Evolutionary conservation across 2,329 filamentous ascomycete species (phyloP), one percentile per base, ranked within the genome.

Genomic region (Aureobasidium sp.): DNA sequence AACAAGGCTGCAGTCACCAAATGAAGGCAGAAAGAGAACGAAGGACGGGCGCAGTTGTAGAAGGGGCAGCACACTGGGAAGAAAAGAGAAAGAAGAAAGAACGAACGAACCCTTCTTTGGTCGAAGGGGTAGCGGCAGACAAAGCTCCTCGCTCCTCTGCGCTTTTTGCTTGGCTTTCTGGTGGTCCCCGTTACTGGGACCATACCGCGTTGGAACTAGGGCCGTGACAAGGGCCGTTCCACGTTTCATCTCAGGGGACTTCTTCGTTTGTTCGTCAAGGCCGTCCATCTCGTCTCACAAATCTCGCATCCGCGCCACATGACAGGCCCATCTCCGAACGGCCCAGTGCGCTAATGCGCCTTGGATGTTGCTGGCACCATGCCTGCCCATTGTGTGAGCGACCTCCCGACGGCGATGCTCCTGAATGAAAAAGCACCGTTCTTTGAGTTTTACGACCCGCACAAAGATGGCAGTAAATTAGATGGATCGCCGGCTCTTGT

Each of bases 1-100:
- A 59, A 59, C 57, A 59, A 59, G 36, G 36, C 45, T 59, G 44
- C 44, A 50, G n/a, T 58, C 54, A 57, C 44, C 34, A 59, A 59
- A 59, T 49, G 57, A 59, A 50, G 36, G 57, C 57, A 49, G 57
- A 48, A 58, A 58, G 34, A 36, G 21, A 21, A 21, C 21, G 45
- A 59, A 59, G 36, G 57, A 59, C 41, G 45, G 57, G 53, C 51
- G 37, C 51, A 29, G 39, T 34, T 57, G 39, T 27, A 49, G 39
- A 59, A 14, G n/a, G 44, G 21, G 21, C 21, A 21, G 45, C 47
- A 50, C 55, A 39, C 55, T 59, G 44, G 13, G 27, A 59, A 49
- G 41, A 50, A 50, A 50, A 59, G 57, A 50, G 44, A 49, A 41
- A 49, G 45, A 50, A 42, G 34, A 59, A 59, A 59, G 21, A 21